phyloP scores from a whole-genome alignment of 2,329 filamentous ascomycete genomes.

The Fusarium sp. region DNA sequence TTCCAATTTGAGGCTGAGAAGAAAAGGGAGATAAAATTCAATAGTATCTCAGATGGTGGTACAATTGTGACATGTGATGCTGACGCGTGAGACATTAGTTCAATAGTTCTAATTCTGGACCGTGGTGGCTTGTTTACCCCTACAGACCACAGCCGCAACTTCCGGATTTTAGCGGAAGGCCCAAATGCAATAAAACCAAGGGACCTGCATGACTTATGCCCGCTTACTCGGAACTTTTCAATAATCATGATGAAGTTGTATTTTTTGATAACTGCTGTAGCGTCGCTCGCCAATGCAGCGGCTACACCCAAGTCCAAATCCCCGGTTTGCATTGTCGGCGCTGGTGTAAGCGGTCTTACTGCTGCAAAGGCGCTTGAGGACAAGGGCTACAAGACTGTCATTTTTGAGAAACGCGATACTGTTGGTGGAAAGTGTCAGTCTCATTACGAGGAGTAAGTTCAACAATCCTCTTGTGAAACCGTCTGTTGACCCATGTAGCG shows the following conservation, averaged over 20 bases:
- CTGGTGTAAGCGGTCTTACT: not conserved
- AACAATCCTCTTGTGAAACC: no score
- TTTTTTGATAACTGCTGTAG: not conserved
- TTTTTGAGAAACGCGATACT: not conserved
- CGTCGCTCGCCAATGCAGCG: not conserved
- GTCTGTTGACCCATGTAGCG: not conserved
- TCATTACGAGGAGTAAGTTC: not conserved
- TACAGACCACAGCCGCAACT: not conserved
- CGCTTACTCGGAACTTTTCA: no score
- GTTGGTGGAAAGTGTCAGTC: not conserved
- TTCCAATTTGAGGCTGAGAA: not conserved
- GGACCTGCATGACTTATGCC: not conserved
- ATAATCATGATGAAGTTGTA: not conserved
- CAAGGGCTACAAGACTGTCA: not conserved
- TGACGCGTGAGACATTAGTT: not conserved
- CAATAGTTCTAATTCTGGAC: not conserved
- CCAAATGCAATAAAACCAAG: not conserved
- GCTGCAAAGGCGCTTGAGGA: not conserved
- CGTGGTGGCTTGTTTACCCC: not conserved
- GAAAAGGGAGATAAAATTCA: not conserved
- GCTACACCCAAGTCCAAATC: not conserved
- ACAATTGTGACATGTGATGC: not conserved
- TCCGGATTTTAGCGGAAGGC: not conserved
- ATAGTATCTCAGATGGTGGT: not conserved
- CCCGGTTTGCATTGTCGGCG: not conserved